These are phyloP conservation scores for Leishmania turanica DNA, from an alignment of 208 protist genomes.

Conservation along the genomic window DNA sequence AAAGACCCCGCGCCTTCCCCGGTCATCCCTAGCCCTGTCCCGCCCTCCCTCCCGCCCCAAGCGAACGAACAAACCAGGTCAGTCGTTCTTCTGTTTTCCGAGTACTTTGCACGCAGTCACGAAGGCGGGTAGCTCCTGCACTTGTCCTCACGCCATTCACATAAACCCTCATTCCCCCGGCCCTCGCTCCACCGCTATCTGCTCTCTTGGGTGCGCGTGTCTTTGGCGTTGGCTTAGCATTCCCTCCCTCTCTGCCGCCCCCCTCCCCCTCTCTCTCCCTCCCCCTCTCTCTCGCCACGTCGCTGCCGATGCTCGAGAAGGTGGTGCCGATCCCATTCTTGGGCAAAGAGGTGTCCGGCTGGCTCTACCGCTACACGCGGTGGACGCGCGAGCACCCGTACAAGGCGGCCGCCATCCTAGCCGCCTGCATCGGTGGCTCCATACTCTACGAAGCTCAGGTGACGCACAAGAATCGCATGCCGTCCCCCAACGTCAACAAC, in stretches of 20 bases:
- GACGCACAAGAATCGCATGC: constrained; percentile 78
- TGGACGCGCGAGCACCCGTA: constrained; percentile 68
- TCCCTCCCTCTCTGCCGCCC: too few relatives aligned
- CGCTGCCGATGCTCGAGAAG: constrained; percentile 71
- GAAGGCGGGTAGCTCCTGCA: too few relatives aligned
- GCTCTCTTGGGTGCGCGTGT: background rate
- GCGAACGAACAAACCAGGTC: background rate
- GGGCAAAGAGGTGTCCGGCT: constrained; percentile 74
- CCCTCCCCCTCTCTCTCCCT: background rate
- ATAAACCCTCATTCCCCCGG: background rate
- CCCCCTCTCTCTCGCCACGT: too few relatives aligned
- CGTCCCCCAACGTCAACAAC: constrained; percentile 83
- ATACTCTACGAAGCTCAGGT: constrained; percentile 84
- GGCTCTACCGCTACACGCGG: constrained; percentile 83
- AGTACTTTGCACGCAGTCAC: background rate
- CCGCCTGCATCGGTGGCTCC: constrained; percentile 45
- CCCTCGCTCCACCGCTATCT: background rate
- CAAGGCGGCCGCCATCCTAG: constrained; percentile 46
- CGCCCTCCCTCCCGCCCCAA: background rate
- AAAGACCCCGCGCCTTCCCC: background rate
- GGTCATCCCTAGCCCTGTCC: background rate
- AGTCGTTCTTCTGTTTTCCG: background rate
- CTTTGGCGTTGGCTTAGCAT: background rate
- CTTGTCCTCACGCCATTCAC: background rate
- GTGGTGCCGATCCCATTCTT: constrained; percentile 85